Evolutionary conservation across 148 eudicot species (phyloP).

Genomic region (Persicaria maculosa): DNA sequence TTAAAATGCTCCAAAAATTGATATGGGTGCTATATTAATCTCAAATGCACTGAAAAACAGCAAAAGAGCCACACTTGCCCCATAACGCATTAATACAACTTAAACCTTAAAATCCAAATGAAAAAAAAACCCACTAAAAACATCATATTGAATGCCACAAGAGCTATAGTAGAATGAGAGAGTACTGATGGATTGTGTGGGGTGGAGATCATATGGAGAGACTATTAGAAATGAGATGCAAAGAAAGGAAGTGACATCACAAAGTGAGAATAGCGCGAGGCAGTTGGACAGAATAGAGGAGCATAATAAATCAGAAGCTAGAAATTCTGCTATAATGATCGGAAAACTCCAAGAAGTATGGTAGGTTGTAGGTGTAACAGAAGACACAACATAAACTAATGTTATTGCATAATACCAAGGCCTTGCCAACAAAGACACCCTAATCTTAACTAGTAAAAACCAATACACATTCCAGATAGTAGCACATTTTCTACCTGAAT

Average conservation of each 20-base stretch:
- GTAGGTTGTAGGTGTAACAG: background rate
- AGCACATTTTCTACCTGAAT: constrained; percentile 44
- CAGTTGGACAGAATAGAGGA: background rate
- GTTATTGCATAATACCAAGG: background rate
- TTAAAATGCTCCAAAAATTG: too few relatives aligned
- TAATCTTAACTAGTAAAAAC: background rate
- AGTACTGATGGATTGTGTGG: background rate
- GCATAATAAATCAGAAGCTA: background rate
- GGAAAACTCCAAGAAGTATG: background rate
- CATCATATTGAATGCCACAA: background rate
- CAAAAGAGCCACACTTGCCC: too few relatives aligned
- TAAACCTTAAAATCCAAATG: background rate
- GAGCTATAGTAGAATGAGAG: background rate
- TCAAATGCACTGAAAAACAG: too few relatives aligned
- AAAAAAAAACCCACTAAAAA: background rate
- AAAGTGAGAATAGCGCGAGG: background rate
- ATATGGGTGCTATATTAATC: too few relatives aligned
- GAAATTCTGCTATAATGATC: too few relatives aligned
- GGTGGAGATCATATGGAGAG: background rate
- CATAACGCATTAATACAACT: too few relatives aligned
- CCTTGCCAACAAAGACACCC: background rate
- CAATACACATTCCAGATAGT: background rate
- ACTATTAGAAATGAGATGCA: background rate
- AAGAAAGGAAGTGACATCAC: background rate
- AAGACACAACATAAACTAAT: background rate